Conservation (phyloP, 2,329 filamentous ascomycete genomes). For the Calcarisporium arbuscula region DNA sequence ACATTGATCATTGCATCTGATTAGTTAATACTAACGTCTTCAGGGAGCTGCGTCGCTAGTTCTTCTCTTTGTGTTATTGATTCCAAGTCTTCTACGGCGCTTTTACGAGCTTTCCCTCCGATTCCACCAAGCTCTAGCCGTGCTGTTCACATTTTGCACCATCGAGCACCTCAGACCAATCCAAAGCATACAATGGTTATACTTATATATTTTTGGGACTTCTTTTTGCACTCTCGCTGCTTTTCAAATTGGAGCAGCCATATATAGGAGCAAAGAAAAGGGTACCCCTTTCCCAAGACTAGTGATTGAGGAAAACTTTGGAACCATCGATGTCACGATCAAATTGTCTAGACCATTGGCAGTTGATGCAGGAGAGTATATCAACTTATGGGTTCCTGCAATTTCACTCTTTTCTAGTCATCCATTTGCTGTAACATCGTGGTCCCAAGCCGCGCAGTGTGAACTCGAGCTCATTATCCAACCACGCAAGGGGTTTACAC, state of each 20-base stretch:
- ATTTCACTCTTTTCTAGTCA: constrained; percentile 1
- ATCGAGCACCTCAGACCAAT: neutral
- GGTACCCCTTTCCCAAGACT: neutral
- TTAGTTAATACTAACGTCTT: neutral
- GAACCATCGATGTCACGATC: neutral
- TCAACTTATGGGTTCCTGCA: constrained; percentile 1
- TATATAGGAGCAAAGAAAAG: constrained; percentile 1
- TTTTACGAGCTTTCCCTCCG: neutral
- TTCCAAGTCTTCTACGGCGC: neutral
- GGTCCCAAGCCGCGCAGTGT: neutral
- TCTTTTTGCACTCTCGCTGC: neutral
- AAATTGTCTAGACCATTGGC: neutral
- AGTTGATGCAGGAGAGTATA: neutral
- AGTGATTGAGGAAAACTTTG: neutral
- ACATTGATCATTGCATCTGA: too few species aligned
- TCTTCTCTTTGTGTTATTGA: neutral
- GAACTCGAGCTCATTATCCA: neutral
- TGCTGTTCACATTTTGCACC: neutral
- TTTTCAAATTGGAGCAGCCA: neutral
- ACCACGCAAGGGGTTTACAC: neutral
- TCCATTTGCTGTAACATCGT: neutral
- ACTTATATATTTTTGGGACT: neutral
- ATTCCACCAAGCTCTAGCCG: neutral
- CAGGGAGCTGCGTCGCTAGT: neutral
- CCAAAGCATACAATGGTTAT: neutral